These are phyloP conservation scores for Cercospora sp. DNA, from an alignment of 2,329 filamentous ascomycete genomes.

Conservation along the genomic window DNA sequence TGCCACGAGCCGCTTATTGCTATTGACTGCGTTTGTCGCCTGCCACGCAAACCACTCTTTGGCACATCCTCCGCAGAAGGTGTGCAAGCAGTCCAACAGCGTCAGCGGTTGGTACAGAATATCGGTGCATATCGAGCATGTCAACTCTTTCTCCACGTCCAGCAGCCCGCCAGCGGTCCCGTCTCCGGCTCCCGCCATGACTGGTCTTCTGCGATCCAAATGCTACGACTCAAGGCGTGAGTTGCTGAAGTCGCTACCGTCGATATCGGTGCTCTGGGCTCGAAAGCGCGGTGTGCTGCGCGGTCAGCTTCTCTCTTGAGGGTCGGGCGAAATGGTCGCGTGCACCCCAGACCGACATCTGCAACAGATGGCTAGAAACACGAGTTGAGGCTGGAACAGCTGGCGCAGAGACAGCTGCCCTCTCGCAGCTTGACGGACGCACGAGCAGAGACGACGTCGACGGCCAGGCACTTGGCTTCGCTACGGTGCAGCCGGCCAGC, in stretches of 20 bases:
- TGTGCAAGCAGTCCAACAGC: constrained; percentile 50
- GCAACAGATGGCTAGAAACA: neutral
- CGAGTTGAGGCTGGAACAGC: neutral
- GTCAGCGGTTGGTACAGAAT: constrained; percentile 47
- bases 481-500: constrained; percentile 5
- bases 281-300: constrained; percentile 7
- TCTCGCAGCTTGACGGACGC: neutral
- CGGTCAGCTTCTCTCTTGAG: neutral
- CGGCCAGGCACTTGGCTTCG: constrained; percentile 1
- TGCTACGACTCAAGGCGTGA: neutral
- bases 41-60: constrained; percentile 96
- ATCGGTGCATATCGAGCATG: constrained; percentile 96
- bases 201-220: neutral
- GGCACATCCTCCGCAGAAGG: constrained; percentile 91
- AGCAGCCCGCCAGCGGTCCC: constrained; percentile 24
- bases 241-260: neutral
- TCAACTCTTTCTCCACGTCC: constrained; percentile 90
- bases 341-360: neutral
- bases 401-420: neutral
- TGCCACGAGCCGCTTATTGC: constrained; percentile 36
- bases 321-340: too few species aligned
- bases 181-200: constrained; percentile 15
- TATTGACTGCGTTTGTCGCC: constrained; percentile 56
- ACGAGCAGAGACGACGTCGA: neutral
- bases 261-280: neutral